Evolutionary conservation across 1,284 basidiomycete genomes (phyloP).

Genomic region (Prillingera fragicola): DNA sequence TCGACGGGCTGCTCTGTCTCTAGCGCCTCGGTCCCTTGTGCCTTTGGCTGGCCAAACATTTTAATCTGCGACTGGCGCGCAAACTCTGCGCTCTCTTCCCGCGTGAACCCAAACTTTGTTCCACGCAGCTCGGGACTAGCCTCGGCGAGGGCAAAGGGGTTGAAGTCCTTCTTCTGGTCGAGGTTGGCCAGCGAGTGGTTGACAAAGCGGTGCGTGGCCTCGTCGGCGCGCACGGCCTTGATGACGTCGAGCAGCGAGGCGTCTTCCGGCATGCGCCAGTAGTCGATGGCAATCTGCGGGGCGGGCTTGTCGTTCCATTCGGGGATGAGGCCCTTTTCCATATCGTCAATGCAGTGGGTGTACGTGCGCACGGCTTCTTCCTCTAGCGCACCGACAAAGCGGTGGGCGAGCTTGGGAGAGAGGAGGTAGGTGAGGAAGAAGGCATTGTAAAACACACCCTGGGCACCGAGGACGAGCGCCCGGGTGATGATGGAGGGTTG

Average conservation of each 20-base stretch:
- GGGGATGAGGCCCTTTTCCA: slow-evolving; percentile 78
- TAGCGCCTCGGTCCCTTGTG: too few relatives aligned
- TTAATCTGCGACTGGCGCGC: slow-evolving; percentile 44
- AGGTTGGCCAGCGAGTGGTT: slow-evolving; percentile 89
- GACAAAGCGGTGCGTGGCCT: slow-evolving; percentile 85
- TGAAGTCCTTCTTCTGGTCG: slow-evolving; percentile 67
- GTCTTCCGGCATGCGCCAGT: slow-evolving; percentile 73
- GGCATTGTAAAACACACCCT: slow-evolving; percentile 79
- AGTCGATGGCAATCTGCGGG: slow-evolving; percentile 82
- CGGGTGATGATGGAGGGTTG: slow-evolving; percentile 75
- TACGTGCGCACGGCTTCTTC: slow-evolving; percentile 92
- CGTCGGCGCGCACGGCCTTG: slow-evolving; percentile 85
- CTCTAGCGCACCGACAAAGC: slow-evolving; percentile 91
- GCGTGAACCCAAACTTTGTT: slow-evolving; percentile 64
- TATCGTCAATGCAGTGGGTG: slow-evolving; percentile 73
- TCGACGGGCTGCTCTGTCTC: too few relatives aligned
- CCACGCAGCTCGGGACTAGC: slow-evolving; percentile 79
- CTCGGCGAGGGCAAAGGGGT: slow-evolving; percentile 86
- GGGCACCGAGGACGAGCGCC: slow-evolving; percentile 72
- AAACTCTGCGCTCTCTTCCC: slow-evolving; percentile 61
- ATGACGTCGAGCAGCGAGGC: slow-evolving; percentile 82
- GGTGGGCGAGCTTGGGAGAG: slow-evolving; percentile 77
- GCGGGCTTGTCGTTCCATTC: slow-evolving; percentile 72
- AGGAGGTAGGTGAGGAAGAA: slow-evolving; percentile 83
- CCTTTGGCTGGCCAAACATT: slow-evolving; percentile 18